These are phyloP conservation scores for Cryphonectria carpinicola DNA, from an alignment of 2,329 filamentous ascomycete genomes.

Conservation along the genomic window DNA sequence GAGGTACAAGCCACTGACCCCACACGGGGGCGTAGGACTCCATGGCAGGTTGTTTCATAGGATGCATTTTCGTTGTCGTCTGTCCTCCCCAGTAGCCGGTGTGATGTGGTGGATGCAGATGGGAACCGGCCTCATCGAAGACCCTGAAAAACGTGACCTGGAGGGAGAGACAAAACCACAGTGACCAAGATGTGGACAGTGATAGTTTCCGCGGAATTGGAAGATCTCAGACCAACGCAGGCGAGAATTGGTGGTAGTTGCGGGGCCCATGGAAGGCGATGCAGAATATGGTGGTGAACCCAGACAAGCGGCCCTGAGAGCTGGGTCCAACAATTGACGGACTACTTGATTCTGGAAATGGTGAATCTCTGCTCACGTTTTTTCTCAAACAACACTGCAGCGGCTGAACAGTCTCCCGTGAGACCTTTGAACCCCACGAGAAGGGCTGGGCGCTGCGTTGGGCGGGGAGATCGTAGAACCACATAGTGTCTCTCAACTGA, in stretches of 20 bases:
- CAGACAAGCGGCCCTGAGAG: neutral
- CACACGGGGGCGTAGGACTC: slow-evolving; percentile 14
- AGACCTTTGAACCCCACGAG: neutral
- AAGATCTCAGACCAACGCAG: slow-evolving; percentile 20
- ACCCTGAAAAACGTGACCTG: slow-evolving; percentile 10
- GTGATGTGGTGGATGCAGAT: slow-evolving; percentile 17
- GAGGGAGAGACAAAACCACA: slow-evolving; percentile 10
- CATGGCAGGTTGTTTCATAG: slow-evolving; percentile 11
- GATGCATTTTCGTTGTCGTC: neutral
- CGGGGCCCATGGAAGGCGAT: neutral
- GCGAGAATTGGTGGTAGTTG: slow-evolving; percentile 4
- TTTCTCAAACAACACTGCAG: neutral
- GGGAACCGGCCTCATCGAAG: slow-evolving; percentile 19
- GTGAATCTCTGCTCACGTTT: neutral
- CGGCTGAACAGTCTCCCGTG: neutral
- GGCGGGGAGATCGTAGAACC: neutral
- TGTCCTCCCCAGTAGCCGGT: slow-evolving; percentile 12
- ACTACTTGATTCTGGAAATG: neutral
- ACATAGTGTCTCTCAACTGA: neutral
- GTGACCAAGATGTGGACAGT: slow-evolving; percentile 10
- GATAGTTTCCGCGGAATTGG: neutral
- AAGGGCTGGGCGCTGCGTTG: neutral
- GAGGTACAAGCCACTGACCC: slow-evolving; percentile 4
- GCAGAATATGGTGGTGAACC: neutral
- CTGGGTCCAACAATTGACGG: neutral